Percentiles rank a stretch among this genome's conserved stretches.
phyloP scores from a whole-genome alignment of 2,329 filamentous ascomycete species.

The Cytospora chrysosperma region DNA sequence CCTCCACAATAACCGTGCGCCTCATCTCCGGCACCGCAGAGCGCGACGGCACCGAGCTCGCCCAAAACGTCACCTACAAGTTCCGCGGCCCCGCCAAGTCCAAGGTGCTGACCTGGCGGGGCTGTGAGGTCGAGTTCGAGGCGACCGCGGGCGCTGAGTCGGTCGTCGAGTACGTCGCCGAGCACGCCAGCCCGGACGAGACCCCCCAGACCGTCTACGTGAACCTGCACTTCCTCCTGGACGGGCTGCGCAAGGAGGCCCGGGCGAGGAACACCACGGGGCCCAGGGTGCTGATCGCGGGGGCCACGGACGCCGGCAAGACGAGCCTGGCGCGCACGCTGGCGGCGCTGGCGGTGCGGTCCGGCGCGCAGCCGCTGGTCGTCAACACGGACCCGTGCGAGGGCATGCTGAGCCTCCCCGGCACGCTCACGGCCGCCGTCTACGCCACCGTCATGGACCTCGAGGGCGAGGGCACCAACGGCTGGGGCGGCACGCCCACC shows the following conservation, averaged over 20 bases:
- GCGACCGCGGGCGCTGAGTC: constrained; percentile 55
- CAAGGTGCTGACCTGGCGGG: constrained; percentile 89
- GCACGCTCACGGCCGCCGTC: constrained; percentile 81
- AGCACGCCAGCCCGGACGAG: constrained; percentile 68
- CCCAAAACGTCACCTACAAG: constrained; percentile 73
- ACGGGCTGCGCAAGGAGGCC: constrained; percentile 62
- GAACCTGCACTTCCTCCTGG: constrained; percentile 86
- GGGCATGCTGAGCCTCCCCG: constrained; percentile 73
- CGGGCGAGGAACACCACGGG: constrained; percentile 52
- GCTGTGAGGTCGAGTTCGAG: constrained; percentile 79
- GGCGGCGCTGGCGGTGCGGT: constrained; percentile 74
- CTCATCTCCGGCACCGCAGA: constrained; percentile 82
- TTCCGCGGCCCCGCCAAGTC: constrained; percentile 75
- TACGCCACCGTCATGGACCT: constrained; percentile 87
- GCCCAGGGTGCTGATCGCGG: constrained; percentile 81
- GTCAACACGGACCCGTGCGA: constrained; percentile 84
- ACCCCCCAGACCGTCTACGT: constrained; percentile 78
- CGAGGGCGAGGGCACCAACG: constrained; percentile 66
- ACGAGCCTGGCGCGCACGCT: constrained; percentile 76
- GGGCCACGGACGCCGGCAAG: constrained; percentile 77
- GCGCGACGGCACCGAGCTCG: constrained; percentile 92
- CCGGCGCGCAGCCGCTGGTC: constrained; percentile 72
- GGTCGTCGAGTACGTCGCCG: constrained; percentile 55
- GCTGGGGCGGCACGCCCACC: constrained; percentile 87
- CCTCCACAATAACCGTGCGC: constrained; percentile 49